A percentile compares a stretch with the other conserved stretches of the same genome.
Evolutionary conservation across 805 yeast genomes (phyloP).

Genomic region (Brettanomyces bruxellensis): DNA sequence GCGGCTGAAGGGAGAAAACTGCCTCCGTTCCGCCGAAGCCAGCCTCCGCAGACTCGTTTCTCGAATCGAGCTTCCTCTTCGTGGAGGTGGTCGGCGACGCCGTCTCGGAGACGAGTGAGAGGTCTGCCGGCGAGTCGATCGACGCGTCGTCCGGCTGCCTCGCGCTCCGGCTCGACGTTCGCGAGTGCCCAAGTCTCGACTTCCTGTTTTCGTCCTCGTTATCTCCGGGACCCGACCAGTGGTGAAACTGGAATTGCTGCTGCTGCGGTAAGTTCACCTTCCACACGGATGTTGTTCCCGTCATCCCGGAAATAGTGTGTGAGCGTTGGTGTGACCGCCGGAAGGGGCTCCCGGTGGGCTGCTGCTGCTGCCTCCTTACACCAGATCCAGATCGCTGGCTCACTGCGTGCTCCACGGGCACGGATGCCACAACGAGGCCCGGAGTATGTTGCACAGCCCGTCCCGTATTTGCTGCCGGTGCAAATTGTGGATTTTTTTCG

Average conservation of each 20-base stretch:
- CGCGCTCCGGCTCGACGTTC: not conserved
- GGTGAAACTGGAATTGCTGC: conserved; percentile 27
- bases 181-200: not conserved
- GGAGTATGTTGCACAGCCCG: not conserved
- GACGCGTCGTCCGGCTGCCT: not conserved
- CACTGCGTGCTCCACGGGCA: not conserved
- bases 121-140: not conserved
- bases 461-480: not conserved
- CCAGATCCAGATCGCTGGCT: not conserved
- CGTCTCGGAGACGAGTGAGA: not conserved
- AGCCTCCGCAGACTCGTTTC: not conserved
- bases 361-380: not conserved
- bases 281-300: conserved; percentile 26
- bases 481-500: not conserved
- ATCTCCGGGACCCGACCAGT: conserved; percentile 26
- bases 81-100: not conserved
- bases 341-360: not conserved
- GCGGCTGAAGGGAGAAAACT: not conserved
- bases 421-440: not conserved
- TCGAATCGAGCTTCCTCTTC: not conserved
- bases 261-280: conserved; percentile 24
- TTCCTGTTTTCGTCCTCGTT: not conserved
- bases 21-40: not conserved
- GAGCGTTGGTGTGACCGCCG: conserved; percentile 16
- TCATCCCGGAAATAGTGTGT: conserved; percentile 17